These are phyloP conservation scores for Apiospora koreana DNA, from an alignment of 2,329 filamentous ascomycete species.

Conservation along the genomic window DNA sequence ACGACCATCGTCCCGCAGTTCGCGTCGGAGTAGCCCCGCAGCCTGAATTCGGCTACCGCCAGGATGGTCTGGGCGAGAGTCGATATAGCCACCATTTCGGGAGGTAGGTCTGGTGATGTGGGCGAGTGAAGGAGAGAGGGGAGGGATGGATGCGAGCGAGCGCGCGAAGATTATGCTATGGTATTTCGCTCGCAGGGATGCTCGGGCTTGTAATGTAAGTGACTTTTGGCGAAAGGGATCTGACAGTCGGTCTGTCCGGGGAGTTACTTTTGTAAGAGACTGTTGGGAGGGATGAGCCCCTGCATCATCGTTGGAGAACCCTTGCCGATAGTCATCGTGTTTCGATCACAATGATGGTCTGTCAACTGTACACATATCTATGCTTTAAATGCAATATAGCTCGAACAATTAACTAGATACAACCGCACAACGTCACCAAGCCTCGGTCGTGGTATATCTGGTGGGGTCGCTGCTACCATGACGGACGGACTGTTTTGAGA, in stretches of 20 bases:
- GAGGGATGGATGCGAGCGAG: background rate
- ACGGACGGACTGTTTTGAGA: background rate
- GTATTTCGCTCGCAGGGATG: background rate
- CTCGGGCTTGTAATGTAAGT: background rate
- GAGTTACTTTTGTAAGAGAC: background rate
- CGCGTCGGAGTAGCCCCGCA: background rate
- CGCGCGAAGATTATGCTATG: background rate
- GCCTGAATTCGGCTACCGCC: background rate
- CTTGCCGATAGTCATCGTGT: background rate
- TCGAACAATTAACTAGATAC: background rate
- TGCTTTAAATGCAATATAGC: constrained; percentile 5
- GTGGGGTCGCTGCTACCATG: background rate
- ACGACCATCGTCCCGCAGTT: background rate
- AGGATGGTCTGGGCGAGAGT: background rate
- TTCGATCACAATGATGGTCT: background rate
- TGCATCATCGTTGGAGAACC: background rate
- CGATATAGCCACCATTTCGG: background rate
- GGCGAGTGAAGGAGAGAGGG: background rate
- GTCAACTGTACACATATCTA: background rate
- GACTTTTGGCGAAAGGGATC: background rate
- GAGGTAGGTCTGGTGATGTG: background rate
- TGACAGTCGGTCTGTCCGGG: background rate
- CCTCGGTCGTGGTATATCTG: background rate
- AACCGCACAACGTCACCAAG: background rate
- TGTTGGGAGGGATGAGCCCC: background rate